A percentile compares a stretch with the other conserved stretches of the same genome.
Evolutionary conservation across 2,329 filamentous ascomycete genomes (phyloP).

Genomic region (Ophiostoma perfectum): DNA sequence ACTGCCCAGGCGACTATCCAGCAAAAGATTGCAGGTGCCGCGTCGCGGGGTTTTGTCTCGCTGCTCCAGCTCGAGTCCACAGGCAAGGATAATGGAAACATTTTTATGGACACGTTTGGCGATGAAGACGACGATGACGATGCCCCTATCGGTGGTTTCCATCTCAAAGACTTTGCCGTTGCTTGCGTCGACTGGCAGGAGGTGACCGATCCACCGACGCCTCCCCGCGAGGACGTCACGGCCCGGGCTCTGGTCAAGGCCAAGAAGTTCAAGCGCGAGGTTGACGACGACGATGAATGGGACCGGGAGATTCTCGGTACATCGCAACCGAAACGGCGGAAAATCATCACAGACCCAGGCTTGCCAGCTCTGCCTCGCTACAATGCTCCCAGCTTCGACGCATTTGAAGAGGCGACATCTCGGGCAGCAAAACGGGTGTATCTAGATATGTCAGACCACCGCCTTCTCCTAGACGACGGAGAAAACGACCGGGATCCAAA

Average conservation of each 20-base stretch:
- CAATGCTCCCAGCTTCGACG: conserved; percentile 67
- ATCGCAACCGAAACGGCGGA: conserved; percentile 56
- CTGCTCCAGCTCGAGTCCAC: conserved; percentile 38
- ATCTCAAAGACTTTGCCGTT: conserved; percentile 73
- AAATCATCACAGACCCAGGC: conserved; percentile 47
- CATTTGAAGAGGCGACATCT: conserved; percentile 69
- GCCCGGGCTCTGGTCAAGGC: conserved; percentile 32
- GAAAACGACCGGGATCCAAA: conserved; percentile 60
- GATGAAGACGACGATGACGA: conserved; percentile 47
- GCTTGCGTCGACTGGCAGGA: conserved; percentile 82
- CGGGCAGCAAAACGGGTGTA: conserved; percentile 71
- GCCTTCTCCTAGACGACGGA: conserved; percentile 75
- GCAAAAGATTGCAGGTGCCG: conserved; percentile 50
- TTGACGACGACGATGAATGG: conserved; percentile 56
- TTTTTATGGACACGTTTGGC: conserved; percentile 34
- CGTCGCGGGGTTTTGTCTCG: conserved; percentile 45
- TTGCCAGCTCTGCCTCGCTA: conserved; percentile 55
- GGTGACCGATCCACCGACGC: conserved; percentile 47
- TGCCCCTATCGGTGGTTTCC: conserved; percentile 68
- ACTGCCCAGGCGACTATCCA: conserved; percentile 50
- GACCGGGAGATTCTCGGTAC: conserved; percentile 50
- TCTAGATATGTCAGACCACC: conserved; percentile 82
- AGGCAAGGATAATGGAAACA: conserved; percentile 42
- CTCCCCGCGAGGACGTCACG: conserved; percentile 25
- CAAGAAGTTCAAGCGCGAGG: conserved; percentile 37